A percentile compares a stretch with the other conserved stretches of the same genome.
Conservation (phyloP, 192 early-diverging fungal genomes). For the Umbelopsis sp. region DNA sequence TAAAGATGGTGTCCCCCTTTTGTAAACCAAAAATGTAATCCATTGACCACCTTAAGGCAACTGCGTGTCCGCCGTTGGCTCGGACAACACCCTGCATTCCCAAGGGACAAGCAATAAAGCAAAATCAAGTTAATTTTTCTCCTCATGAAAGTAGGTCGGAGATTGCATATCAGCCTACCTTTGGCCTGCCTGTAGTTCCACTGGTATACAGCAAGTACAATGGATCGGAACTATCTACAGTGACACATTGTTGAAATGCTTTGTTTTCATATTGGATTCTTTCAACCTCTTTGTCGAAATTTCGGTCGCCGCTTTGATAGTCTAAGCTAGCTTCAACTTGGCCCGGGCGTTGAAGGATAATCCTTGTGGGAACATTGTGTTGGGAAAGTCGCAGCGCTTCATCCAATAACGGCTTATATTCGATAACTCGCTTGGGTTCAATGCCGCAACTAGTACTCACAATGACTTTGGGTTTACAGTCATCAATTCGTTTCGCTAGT, state of each 20-base stretch:
- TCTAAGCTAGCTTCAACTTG: conserved; percentile 53
- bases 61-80: conserved; percentile 69
- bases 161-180: conserved; percentile 58
- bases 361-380: conserved; percentile 49
- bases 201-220: conserved; percentile 84
- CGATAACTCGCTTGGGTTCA: conserved; percentile 70
- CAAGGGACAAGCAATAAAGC: background rate
- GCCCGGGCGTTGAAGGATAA: conserved; percentile 73
- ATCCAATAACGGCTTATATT: conserved; percentile 81
- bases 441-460: conserved; percentile 80
- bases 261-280: conserved; percentile 36
- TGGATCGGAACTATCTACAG: conserved; percentile 67
- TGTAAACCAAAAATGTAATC: conserved; percentile 70
- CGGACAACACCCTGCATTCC: conserved; percentile 50
- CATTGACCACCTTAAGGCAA: conserved; percentile 70
- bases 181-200: conserved; percentile 79
- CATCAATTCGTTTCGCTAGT: conserved; percentile 83
- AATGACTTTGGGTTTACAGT: conserved; percentile 73
- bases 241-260: conserved; percentile 52
- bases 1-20: conserved; percentile 77
- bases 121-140: background rate
- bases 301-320: conserved; percentile 52
- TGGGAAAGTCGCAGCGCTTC: conserved; percentile 59
- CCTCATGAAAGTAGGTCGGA: background rate
- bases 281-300: conserved; percentile 55